Evolutionary conservation across 352 stramenopile genomes (phyloP).

Genomic region (Pythium apleroticum): DNA sequence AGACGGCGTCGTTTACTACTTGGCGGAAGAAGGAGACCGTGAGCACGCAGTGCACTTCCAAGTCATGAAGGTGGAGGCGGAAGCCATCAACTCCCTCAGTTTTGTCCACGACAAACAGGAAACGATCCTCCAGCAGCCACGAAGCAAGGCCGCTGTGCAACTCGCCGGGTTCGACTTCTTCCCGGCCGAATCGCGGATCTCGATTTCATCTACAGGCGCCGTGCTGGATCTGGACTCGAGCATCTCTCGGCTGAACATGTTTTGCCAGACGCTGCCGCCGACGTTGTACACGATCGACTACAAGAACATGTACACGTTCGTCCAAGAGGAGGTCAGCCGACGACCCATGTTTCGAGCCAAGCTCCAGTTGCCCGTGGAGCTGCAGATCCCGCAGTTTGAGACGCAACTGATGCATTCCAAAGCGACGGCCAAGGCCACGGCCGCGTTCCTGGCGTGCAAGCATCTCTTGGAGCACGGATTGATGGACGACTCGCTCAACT

Average conservation of each 20-base stretch:
- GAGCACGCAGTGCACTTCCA: slow-evolving; percentile 50
- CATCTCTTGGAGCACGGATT: slow-evolving; percentile 47
- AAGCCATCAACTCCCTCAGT: slow-evolving; percentile 61
- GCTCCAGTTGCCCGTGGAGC: slow-evolving; percentile 50
- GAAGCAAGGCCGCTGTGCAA: slow-evolving; percentile 40
- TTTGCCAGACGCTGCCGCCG: slow-evolving; percentile 68
- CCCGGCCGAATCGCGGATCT: slow-evolving; percentile 34
- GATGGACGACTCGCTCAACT: slow-evolving; percentile 71
- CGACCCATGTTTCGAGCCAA: slow-evolving; percentile 46
- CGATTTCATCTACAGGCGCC: slow-evolving; percentile 57
- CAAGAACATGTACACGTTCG: slow-evolving; percentile 59
- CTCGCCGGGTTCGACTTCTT: slow-evolving; percentile 34
- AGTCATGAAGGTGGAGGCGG: slow-evolving; percentile 40
- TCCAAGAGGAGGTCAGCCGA: slow-evolving; percentile 17
- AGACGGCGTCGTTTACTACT: slow-evolving; percentile 76
- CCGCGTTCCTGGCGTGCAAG: slow-evolving; percentile 59
- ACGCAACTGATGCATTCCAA: slow-evolving; percentile 58
- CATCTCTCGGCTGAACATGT: slow-evolving; percentile 72
- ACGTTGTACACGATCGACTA: slow-evolving; percentile 51
- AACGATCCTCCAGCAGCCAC: slow-evolving; percentile 56
- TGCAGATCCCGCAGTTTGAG: slow-evolving; percentile 47
- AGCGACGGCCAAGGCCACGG: slow-evolving; percentile 50
- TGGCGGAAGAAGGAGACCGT: slow-evolving; percentile 52
- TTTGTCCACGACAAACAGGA: slow-evolving; percentile 67
- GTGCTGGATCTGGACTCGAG: slow-evolving; percentile 75